Conservation (phyloP, 2,329 filamentous ascomycete genomes). For the Venturia nashicola region DNA sequence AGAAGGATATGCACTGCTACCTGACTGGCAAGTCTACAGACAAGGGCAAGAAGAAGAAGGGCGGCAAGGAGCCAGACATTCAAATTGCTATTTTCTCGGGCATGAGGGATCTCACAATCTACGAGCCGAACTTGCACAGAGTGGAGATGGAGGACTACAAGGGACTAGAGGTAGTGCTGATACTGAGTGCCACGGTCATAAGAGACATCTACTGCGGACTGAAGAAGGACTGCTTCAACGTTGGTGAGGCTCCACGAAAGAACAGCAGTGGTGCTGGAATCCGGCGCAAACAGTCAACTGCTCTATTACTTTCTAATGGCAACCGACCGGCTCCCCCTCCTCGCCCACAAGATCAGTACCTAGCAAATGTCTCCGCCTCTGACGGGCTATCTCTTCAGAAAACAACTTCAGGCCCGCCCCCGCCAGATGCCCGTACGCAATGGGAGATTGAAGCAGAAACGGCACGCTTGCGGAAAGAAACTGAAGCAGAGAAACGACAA, state of each 20-base stretch:
- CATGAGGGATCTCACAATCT: conserved; percentile 69
- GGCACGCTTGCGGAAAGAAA: conserved; percentile 31
- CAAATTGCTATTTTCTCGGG: conserved; percentile 78
- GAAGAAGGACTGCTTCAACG: conserved; percentile 67
- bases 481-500: conserved; percentile 30
- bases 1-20: conserved; percentile 82
- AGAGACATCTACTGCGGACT: conserved; percentile 51
- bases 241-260: conserved; percentile 36
- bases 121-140: conserved; percentile 82
- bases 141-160: conserved; percentile 92
- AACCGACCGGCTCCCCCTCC: neutral
- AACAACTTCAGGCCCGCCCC: conserved; percentile 20
- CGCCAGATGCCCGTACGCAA: conserved; percentile 38
- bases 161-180: conserved; percentile 72
- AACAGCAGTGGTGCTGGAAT: conserved; percentile 21
- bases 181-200: conserved; percentile 48
- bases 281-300: conserved; percentile 2
- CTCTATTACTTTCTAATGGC: conserved; percentile 1
- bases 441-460: conserved; percentile 41
- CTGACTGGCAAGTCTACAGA: conserved; percentile 65
- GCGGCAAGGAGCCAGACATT: conserved; percentile 83
- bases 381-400: conserved; percentile 15
- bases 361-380: conserved; percentile 18
- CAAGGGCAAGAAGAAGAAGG: conserved; percentile 44
- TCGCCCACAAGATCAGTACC: neutral